These are phyloP conservation scores for Luffa acutangula DNA, from an alignment of 306 rosid species.

Conservation along the genomic window DNA sequence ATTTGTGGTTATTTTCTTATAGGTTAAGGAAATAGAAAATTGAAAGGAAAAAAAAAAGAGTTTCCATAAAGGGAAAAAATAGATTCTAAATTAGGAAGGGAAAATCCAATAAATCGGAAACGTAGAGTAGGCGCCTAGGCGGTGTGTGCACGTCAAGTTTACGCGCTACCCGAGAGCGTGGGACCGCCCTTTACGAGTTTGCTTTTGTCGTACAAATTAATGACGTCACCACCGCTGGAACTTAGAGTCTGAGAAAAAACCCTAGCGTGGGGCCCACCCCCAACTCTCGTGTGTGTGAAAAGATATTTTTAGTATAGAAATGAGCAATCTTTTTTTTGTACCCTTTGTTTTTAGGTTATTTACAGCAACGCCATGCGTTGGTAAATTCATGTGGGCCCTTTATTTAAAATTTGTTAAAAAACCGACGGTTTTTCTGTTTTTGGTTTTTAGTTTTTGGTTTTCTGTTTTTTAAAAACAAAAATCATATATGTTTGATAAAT, in stretches of 20 bases:
- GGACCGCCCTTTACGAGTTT: conserved; percentile 7
- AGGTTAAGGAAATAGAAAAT: neutral
- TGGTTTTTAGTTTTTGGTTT: too few relatives aligned
- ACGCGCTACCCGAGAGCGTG: conserved; percentile 53
- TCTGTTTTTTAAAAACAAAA: too few relatives aligned
- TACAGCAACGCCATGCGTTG: neutral
- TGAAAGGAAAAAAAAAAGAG: neutral
- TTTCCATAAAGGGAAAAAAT: neutral
- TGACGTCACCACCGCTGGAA: conserved; percentile 17
- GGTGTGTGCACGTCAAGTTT: conserved; percentile 39
- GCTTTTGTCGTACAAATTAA: conserved; percentile 8
- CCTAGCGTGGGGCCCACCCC: neutral
- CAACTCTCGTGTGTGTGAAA: neutral
- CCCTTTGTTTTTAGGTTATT: neutral
- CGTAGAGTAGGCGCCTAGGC: neutral
- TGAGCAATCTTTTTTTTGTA: neutral
- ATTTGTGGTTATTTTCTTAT: neutral
- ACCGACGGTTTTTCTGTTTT: too few relatives aligned
- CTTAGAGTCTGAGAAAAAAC: conserved; percentile 6
- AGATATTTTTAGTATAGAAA: neutral
- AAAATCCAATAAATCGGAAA: neutral
- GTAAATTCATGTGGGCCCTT: neutral
- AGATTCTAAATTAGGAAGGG: neutral
- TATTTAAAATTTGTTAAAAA: too few relatives aligned
- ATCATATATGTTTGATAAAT: too few relatives aligned